These are phyloP conservation scores for Wickerhamomyces sp. DNA, from an alignment of 1,139 yeast species.

Conservation along the genomic window DNA sequence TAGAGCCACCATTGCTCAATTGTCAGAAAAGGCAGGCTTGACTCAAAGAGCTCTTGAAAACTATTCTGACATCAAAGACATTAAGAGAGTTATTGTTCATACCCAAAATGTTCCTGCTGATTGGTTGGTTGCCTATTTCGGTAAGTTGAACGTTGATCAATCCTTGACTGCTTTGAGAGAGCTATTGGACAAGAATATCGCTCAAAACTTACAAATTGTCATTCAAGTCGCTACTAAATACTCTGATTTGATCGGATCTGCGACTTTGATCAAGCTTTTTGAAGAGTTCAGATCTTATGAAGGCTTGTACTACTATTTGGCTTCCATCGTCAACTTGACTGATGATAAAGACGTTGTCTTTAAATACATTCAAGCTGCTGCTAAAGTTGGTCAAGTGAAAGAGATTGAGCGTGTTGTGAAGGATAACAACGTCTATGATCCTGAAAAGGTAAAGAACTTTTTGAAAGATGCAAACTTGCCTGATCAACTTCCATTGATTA, in stretches of 20 bases:
- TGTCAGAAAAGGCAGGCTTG: constrained; percentile 92
- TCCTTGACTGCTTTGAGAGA: constrained; percentile 84
- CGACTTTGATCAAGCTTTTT: constrained; percentile 78
- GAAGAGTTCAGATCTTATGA: constrained; percentile 91
- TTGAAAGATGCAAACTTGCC: constrained; percentile 90
- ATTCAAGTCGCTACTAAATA: constrained; percentile 96
- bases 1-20: constrained; percentile 83
- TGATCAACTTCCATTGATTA: constrained; percentile 93
- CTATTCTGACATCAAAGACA: constrained; percentile 90
- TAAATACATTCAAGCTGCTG: constrained; percentile 94
- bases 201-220: constrained; percentile 87
- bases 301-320: constrained; percentile 90
- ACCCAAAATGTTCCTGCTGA: constrained; percentile 84
- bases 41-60: constrained; percentile 94
- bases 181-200: constrained; percentile 73
- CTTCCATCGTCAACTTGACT: constrained; percentile 87
- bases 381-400: constrained; percentile 80
- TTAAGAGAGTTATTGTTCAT: constrained; percentile 89
- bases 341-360: constrained; percentile 94
- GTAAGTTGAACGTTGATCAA: constrained; percentile 92
- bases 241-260: constrained; percentile 88
- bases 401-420: constrained; percentile 95
- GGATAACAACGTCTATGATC: constrained; percentile 90
- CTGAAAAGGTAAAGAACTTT: constrained; percentile 96
- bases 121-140: constrained; percentile 91